Conservation (phyloP, 1,284 basidiomycete genomes). For the Cryptococcus sp. region DNA sequence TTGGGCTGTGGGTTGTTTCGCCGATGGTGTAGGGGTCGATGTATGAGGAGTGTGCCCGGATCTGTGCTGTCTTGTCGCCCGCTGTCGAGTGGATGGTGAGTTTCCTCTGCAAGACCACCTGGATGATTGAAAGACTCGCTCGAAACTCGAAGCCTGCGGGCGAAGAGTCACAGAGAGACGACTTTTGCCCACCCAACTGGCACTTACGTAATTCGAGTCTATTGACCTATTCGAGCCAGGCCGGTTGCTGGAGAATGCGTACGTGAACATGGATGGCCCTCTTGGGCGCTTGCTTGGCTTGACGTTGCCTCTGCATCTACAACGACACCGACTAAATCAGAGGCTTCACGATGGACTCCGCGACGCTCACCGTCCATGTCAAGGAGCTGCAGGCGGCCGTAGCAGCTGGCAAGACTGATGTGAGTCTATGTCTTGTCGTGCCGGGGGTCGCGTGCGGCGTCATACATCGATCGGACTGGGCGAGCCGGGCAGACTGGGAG, state of each 20-base stretch:
- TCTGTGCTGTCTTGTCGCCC: neutral
- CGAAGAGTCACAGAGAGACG: neutral
- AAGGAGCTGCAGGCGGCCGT: constrained; percentile 59
- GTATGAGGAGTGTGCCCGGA: neutral
- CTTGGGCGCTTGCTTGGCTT: neutral
- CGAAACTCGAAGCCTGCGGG: neutral
- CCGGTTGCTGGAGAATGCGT: too few species aligned
- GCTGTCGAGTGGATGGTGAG: neutral
- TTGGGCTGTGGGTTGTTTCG: neutral
- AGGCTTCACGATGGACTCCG: constrained; percentile 30
- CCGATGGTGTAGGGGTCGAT: neutral
- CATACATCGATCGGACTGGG: too few species aligned
- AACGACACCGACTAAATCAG: neutral
- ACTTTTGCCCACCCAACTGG: neutral
- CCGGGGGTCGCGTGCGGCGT: neutral
- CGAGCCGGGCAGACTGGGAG: too few species aligned
- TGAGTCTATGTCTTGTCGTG: constrained; percentile 52
- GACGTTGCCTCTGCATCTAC: neutral
- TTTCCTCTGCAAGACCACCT: too few species aligned
- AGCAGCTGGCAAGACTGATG: constrained; percentile 68
- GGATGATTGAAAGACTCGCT: neutral
- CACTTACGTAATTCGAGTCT: neutral
- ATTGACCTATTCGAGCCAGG: too few species aligned
- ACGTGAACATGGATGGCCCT: neutral
- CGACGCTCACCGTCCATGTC: constrained; percentile 28